phyloP scores from a whole-genome alignment of 305 asterid species.

The Fraxinus ornus region DNA sequence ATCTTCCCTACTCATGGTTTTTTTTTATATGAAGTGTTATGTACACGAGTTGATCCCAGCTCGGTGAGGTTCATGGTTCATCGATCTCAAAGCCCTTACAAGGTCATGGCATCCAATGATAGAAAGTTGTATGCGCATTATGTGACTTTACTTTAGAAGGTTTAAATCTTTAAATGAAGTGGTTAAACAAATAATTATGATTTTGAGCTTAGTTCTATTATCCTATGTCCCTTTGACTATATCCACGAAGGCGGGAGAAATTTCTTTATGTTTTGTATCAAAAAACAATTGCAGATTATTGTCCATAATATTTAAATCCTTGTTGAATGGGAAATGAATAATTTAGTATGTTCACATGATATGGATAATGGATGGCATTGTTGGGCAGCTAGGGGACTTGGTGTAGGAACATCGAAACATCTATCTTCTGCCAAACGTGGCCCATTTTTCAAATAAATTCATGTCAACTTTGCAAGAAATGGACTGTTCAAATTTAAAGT shows the following conservation, averaged over 20 bases:
- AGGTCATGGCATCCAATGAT: neutral
- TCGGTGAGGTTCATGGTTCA: neutral
- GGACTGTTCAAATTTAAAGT: neutral
- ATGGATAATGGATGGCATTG: slow-evolving; percentile 25
- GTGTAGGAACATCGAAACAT: slow-evolving; percentile 31
- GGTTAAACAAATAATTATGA: neutral
- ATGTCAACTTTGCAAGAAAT: slow-evolving; percentile 24
- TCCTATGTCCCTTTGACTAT: slow-evolving; percentile 40
- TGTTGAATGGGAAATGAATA: slow-evolving; percentile 12
- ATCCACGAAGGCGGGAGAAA: slow-evolving; percentile 41
- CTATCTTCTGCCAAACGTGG: slow-evolving; percentile 19
- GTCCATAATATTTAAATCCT: neutral
- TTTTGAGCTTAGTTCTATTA: neutral
- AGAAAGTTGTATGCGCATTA: too few relatives aligned
- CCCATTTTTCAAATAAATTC: neutral
- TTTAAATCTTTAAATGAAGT: neutral
- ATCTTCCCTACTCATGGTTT: neutral
- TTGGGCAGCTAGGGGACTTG: slow-evolving; percentile 43
- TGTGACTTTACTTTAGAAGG: neutral
- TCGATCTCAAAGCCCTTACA: neutral
- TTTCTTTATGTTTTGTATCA: neutral
- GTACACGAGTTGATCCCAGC: neutral
- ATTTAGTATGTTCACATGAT: slow-evolving; percentile 38
- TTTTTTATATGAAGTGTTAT: too few relatives aligned
- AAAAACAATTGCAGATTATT: neutral